Percentiles rank a stretch among this genome's conserved stretches.
Evolutionary conservation across 768 basidiomycete genomes (phyloP).

Genomic region (Pluteus cervinus): DNA sequence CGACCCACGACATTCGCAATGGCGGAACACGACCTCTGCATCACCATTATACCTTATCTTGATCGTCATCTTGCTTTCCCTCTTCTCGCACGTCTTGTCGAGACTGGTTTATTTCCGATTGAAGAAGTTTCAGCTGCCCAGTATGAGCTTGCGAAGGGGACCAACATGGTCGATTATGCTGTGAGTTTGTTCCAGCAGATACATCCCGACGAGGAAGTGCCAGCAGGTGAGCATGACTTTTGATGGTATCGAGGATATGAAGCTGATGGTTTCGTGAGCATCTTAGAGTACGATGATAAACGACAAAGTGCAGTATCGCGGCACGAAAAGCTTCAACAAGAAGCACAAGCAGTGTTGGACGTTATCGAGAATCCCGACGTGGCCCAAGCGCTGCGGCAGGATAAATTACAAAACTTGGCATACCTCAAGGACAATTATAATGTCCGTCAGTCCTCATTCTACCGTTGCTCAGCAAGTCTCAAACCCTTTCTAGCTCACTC

Average conservation of each 20-base stretch:
- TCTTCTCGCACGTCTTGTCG: slow-evolving; percentile 80
- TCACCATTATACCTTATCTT: slow-evolving; percentile 84
- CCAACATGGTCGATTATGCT: slow-evolving; percentile 98
- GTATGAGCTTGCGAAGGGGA: slow-evolving; percentile 95
- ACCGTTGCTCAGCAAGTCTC: not conserved
- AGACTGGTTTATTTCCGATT: slow-evolving; percentile 67
- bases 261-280: slow-evolving; percentile 1
- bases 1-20: slow-evolving; percentile 38
- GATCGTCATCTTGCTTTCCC: slow-evolving; percentile 96
- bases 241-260: not conserved
- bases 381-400: slow-evolving; percentile 88
- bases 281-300: slow-evolving; percentile 76
- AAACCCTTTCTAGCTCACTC: slow-evolving; percentile 82
- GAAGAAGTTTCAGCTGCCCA: slow-evolving; percentile 84
- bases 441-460: slow-evolving; percentile 45
- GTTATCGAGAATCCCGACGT: slow-evolving; percentile 98
- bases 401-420: slow-evolving; percentile 94
- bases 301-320: slow-evolving; percentile 78
- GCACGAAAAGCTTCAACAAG: slow-evolving; percentile 79
- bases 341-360: slow-evolving; percentile 89
- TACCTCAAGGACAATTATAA: slow-evolving; percentile 91
- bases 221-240: slow-evolving; percentile 45
- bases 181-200: slow-evolving; percentile 74
- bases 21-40: slow-evolving; percentile 90
- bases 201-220: slow-evolving; percentile 64